Evolutionary conservation across 495 filamentous ascomycete species (phyloP), one percentile per base, ranked within the genome.

Genomic region (Neurospora sp.): DNA sequence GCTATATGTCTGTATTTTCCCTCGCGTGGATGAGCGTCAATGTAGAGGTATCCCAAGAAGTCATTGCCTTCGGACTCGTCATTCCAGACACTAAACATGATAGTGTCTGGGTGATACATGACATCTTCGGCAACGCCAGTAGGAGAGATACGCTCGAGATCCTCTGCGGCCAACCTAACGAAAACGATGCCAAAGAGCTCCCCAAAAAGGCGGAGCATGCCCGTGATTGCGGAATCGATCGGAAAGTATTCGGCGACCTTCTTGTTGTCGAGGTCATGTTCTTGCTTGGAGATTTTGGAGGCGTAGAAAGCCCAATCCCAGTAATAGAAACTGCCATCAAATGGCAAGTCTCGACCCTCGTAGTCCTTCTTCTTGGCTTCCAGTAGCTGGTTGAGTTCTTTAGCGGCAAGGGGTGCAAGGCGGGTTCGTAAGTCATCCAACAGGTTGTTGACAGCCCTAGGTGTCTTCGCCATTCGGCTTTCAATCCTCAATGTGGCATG

Each of bases 381-480:
- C 69, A 90, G 85, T 46, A 98, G 83, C 68, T 88, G 87, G 41
- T 88, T 82, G 70, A 91, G 89, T 81, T 99, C 96, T 79, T 91
- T 88, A 76, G 85, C 80, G 18, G 95, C 96, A 35, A 94, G 95
- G 18, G 91, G 87, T 1, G 90, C 87, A 69, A 99, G 84, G 59
- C 92, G 88, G 12, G 82, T 81, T 72, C 93, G 89, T 75, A 99
- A 84, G 81, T 97, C 95, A 8, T 86, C 89, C 22, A 99, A 81
- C 82, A 99, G 98, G 71, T 89, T 88, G 76, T 94, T 84, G 0
- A 99, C 96, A 0, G 91, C 93, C 82, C 93, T 88, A 0, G 94
- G 90, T 1, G 89, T 91, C 86, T 98, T 98, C 72, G 94, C 94
- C 96, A 99, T 99, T 88, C 97, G 98, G 73, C 96, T 92, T 81